Evolutionary conservation across 2,329 filamentous ascomycete species (phyloP), one percentile per base, ranked within the genome.

Genomic region (Alternaria incomplexa): DNA sequence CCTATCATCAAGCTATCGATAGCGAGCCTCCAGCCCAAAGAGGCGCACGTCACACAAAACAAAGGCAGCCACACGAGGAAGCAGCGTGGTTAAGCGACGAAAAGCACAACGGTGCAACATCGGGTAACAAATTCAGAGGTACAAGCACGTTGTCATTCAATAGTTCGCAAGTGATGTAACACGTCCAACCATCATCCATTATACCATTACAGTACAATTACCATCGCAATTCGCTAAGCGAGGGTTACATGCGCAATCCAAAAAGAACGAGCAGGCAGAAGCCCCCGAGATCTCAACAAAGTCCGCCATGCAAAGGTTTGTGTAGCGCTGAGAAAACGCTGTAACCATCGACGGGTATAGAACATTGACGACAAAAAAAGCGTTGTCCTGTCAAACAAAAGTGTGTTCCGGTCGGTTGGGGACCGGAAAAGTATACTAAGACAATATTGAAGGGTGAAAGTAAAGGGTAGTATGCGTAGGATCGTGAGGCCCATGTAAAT

Each of bases 191-290:
- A 50, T n/a, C 25, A 30, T 46, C 20, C 20, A 23, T 46, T 22
- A 46, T 46, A 72, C 66, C 68, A 70, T 69, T 73, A 71, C 67
- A 71, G 51, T 74, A 73, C 67, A 70, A 65, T 69, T 63, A 66
- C 59, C 51, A 63, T 26, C 32, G 40, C 48, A 9, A 17, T 8
- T 11, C 43, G 62, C 59, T 56, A 57, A 56, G 26, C 46, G 56
- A 66, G 56, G 32, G 50, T 65, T 17, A 64, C 64, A 61, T 59
- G 1, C 60, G 22, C 45, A 47, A 61, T 64, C 68, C 65, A 71
- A 66, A 48, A 63, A 28, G 32, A 64, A 68, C 65, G 36, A 40
- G 36, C 20, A 15, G 30, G 30, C 55, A 17, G 53, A 58, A 56
- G 58, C 62, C 47, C 22, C 7, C 7, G 4, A 52, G 63, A 30